Base-by-base conservation (phyloP, 2,329 filamentous ascomycete genomes). In the Pezicula radicicola region DNA sequence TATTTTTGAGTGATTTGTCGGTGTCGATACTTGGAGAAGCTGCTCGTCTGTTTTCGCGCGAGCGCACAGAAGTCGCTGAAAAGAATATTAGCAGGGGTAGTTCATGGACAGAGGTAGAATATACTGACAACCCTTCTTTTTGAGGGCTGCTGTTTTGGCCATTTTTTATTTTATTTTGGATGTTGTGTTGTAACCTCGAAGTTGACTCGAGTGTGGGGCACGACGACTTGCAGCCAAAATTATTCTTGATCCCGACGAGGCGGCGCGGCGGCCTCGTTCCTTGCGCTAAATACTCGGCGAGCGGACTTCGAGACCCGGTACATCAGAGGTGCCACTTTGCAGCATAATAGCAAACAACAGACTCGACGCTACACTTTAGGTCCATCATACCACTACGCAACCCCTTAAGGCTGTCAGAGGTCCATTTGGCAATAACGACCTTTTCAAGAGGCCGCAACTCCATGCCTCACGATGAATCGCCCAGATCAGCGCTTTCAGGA, bases 1-100 rank as follows among this genome's bases (percentile, higher is more conserved):
- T 70, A 36, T 81, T 72, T 65, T 87, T 87, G 19, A 89, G 75
- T 6, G 85, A 87, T 70, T 88, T 88, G 75, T 89, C 85, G 41
- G 81, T 80, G 70, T 88, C 73, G 69, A 89, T 84, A 62, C 83
- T 77, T 25, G 87, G 85, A 4, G 86, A 88, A 15, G 83, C 82
- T 44, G 84, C 88, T 58, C 89, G 84, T 64, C 88, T 82, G 39
- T 87, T 87, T 53, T 87, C 87, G 58, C 89, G 86, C 49, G 89
- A 92, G 73, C 86, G 87, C 52, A 83, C 70, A 4, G 87, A 89
- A 76, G 75, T 50, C 74, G 49, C 64, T 66, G 49, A 48, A 52
- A 25, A 48, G 5, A 54, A 41, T 16, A 36, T 42, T 49, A 46
- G 18, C 52, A 52, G 45, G 30, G 21, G 49, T 33, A 9, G 19